Conservation (phyloP, 306 rosid species). For the Quercus glauca region DNA sequence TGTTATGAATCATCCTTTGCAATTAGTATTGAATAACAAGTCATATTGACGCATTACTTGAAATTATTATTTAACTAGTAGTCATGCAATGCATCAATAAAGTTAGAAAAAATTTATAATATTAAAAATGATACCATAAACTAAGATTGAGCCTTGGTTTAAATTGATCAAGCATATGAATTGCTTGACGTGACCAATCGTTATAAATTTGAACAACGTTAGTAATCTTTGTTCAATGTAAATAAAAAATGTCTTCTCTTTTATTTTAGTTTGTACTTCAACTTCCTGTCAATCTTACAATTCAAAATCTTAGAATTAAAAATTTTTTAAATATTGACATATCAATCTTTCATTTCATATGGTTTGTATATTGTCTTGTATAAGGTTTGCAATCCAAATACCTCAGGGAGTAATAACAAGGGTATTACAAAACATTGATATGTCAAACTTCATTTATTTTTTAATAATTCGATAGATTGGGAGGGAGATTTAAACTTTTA, state of each 20-base stretch:
- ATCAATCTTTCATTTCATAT: slow-evolving; percentile 4
- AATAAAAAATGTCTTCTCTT: neutral
- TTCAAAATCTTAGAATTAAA: neutral
- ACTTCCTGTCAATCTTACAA: neutral
- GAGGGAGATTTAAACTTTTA: too few species aligned
- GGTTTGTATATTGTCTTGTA: slow-evolving; percentile 19
- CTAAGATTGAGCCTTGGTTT: neutral
- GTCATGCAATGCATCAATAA: neutral
- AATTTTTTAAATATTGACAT: neutral
- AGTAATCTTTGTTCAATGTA: neutral
- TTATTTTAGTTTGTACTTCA: neutral
- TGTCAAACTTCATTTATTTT: too few species aligned
- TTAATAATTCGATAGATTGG: too few species aligned
- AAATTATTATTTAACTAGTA: neutral
- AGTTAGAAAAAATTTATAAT: neutral
- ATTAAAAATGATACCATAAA: neutral
- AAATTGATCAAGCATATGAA: neutral
- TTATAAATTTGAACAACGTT: neutral
- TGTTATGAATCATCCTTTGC: too few species aligned
- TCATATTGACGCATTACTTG: neutral
- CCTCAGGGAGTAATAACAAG: neutral
- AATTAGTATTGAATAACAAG: neutral
- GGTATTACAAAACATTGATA: too few species aligned
- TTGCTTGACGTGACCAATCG: too few species aligned
- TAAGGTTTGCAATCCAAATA: slow-evolving; percentile 5